A percentile compares a stretch with the other conserved stretches of the same genome.
Conservation (phyloP, 1,284 basidiomycete genomes). For the Crepidotus sp. region DNA sequence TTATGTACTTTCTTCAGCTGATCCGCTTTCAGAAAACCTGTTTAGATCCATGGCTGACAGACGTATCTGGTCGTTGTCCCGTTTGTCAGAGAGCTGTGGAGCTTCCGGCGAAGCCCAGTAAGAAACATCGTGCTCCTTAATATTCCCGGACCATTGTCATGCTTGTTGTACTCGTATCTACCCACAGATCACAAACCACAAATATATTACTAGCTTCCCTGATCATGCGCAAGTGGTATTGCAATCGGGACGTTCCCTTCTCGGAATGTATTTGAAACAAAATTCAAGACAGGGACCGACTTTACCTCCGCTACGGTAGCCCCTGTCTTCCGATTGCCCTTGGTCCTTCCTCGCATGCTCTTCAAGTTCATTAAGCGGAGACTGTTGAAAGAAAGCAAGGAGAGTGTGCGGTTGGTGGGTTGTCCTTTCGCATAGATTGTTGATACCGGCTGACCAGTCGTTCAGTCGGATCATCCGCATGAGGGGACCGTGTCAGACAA, state of each 20-base stretch:
- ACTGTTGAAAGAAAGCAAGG: slow-evolving; percentile 1
- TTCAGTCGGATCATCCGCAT: not conserved
- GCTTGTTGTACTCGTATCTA: slow-evolving; percentile 12
- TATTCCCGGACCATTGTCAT: not conserved
- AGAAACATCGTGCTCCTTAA: slow-evolving; percentile 18
- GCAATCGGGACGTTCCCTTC: too few relatives aligned
- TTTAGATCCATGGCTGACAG: slow-evolving; percentile 68
- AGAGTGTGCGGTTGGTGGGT: not conserved
- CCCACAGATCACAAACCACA: not conserved
- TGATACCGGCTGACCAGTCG: not conserved
- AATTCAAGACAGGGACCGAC: not conserved
- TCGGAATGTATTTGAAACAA: not conserved
- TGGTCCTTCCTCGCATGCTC: not conserved
- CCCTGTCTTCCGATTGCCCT: not conserved
- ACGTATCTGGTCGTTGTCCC: slow-evolving; percentile 73
- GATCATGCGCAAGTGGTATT: too few relatives aligned
- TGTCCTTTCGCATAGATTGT: not conserved
- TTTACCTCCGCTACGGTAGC: not conserved
- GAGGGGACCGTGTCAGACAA: not conserved
- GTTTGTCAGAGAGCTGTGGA: slow-evolving; percentile 61
- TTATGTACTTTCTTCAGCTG: slow-evolving; percentile 7
- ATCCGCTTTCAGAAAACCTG: slow-evolving; percentile 54
- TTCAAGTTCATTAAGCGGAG: slow-evolving; percentile 8
- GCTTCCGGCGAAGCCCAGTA: slow-evolving; percentile 28
- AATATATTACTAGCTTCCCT: slow-evolving; percentile 15